Evolutionary conservation across 2,329 filamentous ascomycete species (phyloP).

Genomic region (Aspergillus thermomutatus): DNA sequence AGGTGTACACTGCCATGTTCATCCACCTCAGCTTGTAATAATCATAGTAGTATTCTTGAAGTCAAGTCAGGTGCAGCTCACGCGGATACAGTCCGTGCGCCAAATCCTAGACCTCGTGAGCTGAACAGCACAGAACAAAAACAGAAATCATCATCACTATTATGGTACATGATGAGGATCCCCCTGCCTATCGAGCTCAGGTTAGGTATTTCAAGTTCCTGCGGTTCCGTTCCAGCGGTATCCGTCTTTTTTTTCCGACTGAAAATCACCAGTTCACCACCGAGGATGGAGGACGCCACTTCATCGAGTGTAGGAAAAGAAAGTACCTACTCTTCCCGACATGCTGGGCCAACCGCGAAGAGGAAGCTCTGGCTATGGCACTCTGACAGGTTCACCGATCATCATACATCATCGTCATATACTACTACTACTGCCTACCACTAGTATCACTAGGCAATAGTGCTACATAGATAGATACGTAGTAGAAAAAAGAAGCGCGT

Average conservation of each 20-base stretch:
- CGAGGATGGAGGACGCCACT: conserved; percentile 5
- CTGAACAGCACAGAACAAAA: background rate
- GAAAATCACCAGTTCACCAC: conserved; percentile 3
- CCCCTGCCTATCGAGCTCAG: conserved; percentile 11
- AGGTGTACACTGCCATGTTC: too few species aligned
- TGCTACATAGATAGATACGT: background rate
- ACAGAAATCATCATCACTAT: too few species aligned
- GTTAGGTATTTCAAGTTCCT: conserved; percentile 13
- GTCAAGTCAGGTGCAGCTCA: conserved; percentile 18
- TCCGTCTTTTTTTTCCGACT: conserved; percentile 13
- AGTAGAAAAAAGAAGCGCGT: conserved; percentile 10
- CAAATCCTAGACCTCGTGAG: background rate
- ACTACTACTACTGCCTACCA: too few species aligned
- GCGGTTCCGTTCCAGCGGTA: conserved; percentile 21
- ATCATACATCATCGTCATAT: background rate
- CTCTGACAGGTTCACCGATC: background rate
- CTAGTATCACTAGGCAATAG: background rate
- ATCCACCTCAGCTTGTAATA: conserved; percentile 3
- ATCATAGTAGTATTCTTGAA: too few species aligned
- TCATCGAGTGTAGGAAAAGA: conserved; percentile 7
- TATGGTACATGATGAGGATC: conserved; percentile 2
- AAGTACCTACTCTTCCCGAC: conserved; percentile 1
- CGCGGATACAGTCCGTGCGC: conserved; percentile 23
- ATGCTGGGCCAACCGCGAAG: conserved; percentile 6
- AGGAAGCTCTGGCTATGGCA: background rate